A percentile compares a stretch with the other conserved stretches of the same genome.
phyloP scores from a whole-genome alignment of 2,329 filamentous ascomycete genomes.

The Amauroascus verrucosus region DNA sequence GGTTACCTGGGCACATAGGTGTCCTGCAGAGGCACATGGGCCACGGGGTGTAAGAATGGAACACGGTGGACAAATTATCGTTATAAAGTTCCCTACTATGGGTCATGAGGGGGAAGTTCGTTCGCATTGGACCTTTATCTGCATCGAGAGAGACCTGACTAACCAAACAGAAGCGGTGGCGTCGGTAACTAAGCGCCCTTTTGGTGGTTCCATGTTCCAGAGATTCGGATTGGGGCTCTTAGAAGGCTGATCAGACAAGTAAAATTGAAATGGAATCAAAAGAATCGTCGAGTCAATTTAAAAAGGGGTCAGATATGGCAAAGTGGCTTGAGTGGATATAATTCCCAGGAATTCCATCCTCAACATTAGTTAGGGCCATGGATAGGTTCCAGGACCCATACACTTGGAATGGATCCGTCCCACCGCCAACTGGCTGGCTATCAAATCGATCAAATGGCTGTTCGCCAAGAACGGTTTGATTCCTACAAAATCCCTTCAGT shows the following conservation, averaged over 20 bases:
- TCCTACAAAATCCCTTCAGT: no score
- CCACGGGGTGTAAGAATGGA: background rate
- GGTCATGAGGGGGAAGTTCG: background rate
- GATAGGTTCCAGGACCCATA: background rate
- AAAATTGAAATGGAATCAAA: background rate
- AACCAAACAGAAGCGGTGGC: slow-evolving; percentile 3
- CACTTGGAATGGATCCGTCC: slow-evolving; percentile 4
- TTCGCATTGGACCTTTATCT: background rate
- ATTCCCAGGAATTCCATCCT: background rate
- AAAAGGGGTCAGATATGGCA: background rate
- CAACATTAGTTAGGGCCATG: background rate
- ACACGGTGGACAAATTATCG: background rate
- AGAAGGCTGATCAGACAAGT: slow-evolving; percentile 2
- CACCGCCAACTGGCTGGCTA: background rate
- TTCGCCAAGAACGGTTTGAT: background rate
- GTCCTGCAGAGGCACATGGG: background rate
- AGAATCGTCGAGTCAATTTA: background rate
- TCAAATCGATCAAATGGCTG: background rate
- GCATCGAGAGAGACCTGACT: background rate
- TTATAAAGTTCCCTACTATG: slow-evolving; percentile 2
- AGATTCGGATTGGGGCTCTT: background rate
- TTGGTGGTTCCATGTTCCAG: slow-evolving; percentile 7
- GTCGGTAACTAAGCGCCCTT: slow-evolving; percentile 1
- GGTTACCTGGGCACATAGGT: background rate
- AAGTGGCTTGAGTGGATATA: background rate